phyloP scores from a whole-genome alignment of 1,139 yeast species.

The Tardiomyces blankii region DNA sequence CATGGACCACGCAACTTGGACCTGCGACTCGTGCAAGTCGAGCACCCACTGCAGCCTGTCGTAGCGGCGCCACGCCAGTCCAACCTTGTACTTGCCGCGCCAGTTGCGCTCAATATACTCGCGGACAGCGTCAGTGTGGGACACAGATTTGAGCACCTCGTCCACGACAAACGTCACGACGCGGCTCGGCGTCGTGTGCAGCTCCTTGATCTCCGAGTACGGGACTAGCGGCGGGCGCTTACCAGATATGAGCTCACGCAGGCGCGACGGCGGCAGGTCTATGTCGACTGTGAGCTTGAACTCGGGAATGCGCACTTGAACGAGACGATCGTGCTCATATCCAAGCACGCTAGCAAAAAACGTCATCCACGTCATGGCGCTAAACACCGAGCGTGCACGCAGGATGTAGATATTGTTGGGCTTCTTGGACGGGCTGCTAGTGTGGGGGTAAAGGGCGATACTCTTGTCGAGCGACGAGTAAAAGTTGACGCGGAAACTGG shows the following conservation, averaged over 20 bases:
- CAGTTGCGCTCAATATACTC: not conserved
- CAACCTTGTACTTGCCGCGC: slow-evolving; percentile 24
- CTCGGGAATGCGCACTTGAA: slow-evolving; percentile 42
- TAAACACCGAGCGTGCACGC: slow-evolving; percentile 35
- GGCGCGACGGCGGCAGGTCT: slow-evolving; percentile 18
- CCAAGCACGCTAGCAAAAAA: slow-evolving; percentile 40
- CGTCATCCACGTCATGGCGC: slow-evolving; percentile 48
- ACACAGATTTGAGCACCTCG: too few relatives aligned
- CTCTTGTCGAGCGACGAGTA: slow-evolving; percentile 65
- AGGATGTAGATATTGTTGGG: slow-evolving; percentile 38
- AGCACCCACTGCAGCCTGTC: slow-evolving; percentile 71
- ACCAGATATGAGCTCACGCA: not conserved
- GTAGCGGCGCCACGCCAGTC: slow-evolving; percentile 54
- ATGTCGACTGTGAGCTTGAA: slow-evolving; percentile 37
- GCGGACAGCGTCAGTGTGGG: too few relatives aligned
- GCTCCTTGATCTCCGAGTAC: not conserved
- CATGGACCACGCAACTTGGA: slow-evolving; percentile 36
- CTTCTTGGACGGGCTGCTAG: slow-evolving; percentile 1
- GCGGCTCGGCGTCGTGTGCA: not conserved
- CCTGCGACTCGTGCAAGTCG: slow-evolving; percentile 39
- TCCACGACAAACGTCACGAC: not conserved
- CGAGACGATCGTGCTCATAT: slow-evolving; percentile 12
- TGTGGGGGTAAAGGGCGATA: slow-evolving; percentile 36
- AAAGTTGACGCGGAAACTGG: slow-evolving; percentile 33
- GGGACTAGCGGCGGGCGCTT: too few relatives aligned